Evolutionary conservation across 768 basidiomycete genomes (phyloP).

Genomic region (Mycena sanguinolenta): DNA sequence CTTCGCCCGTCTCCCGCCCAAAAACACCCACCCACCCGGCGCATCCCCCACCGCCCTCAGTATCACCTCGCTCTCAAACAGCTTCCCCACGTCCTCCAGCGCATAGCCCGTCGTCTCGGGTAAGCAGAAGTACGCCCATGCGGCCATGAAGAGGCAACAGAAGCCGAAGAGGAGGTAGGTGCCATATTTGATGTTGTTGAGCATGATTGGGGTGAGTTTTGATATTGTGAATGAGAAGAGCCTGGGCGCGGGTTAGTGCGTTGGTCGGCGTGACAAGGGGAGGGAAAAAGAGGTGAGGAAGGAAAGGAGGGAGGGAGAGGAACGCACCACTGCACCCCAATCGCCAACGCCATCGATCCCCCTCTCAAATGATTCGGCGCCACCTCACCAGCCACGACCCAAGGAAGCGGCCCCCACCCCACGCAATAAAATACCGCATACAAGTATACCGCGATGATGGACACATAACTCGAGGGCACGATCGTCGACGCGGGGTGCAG

Average conservation of each 20-base stretch:
- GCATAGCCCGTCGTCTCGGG: conserved; percentile 63
- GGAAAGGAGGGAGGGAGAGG: not conserved
- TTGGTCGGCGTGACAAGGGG: not conserved
- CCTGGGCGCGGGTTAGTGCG: conserved; percentile 30
- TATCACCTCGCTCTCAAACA: conserved; percentile 57
- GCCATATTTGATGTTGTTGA: conserved; percentile 51
- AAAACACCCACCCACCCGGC: conserved; percentile 53
- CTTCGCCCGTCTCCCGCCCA: conserved; percentile 44
- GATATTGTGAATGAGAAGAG: conserved; percentile 62
- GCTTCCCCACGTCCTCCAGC: conserved; percentile 60
- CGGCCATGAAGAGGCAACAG: conserved; percentile 56
- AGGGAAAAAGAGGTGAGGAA: no score
- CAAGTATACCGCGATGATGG: conserved; percentile 60
- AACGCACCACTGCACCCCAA: conserved; percentile 55
- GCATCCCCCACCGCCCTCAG: conserved; percentile 55
- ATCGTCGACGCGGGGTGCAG: conserved; percentile 48
- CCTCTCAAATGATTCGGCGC: conserved; percentile 61
- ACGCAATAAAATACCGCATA: conserved; percentile 64
- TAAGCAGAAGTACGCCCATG: conserved; percentile 59
- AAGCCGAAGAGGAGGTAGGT: conserved; percentile 60
- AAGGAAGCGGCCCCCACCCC: conserved; percentile 55
- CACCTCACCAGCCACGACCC: conserved; percentile 58
- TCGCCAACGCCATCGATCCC: conserved; percentile 52
- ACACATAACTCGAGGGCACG: conserved; percentile 58
- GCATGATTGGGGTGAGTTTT: conserved; percentile 55